A percentile compares a stretch with the other conserved stretches of the same genome.
These are phyloP conservation scores for Aureobasidium subglaciale DNA, from an alignment of 2,329 filamentous ascomycete genomes.

Conservation along the genomic window DNA sequence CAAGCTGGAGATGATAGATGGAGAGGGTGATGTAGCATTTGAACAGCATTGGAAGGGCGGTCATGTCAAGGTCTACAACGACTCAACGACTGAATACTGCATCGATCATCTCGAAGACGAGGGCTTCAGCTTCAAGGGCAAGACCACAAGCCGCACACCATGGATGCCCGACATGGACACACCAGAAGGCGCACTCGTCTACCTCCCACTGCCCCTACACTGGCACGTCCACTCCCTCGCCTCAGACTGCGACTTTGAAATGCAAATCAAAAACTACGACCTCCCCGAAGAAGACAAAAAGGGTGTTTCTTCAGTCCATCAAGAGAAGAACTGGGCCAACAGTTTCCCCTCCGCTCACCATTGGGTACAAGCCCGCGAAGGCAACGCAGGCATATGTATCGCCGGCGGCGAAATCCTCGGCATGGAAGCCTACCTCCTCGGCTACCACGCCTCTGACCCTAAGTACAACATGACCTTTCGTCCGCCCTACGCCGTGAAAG, in stretches of 20 bases:
- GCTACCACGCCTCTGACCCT: conserved; percentile 34
- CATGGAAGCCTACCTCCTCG: conserved; percentile 40
- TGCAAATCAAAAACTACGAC: conserved; percentile 31
- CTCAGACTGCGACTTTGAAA: conserved; percentile 34
- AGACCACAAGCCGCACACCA: conserved; percentile 31
- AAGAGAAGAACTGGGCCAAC: conserved; percentile 47
- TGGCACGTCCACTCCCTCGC: conserved; percentile 45
- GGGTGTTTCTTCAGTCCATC: conserved; percentile 37
- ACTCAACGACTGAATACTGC: conserved; percentile 33
- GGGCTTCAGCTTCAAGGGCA: conserved; percentile 36
- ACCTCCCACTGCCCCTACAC: conserved; percentile 43
- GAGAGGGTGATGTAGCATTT: conserved; percentile 30
- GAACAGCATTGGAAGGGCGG: conserved; percentile 35
- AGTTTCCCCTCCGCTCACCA: conserved; percentile 40
- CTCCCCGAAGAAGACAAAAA: conserved; percentile 22
- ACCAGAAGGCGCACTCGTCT: conserved; percentile 40
- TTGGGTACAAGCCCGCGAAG: conserved; percentile 32
- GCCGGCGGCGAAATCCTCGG: conserved; percentile 36
- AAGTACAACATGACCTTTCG: conserved; percentile 35
- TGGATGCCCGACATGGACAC: conserved; percentile 34
- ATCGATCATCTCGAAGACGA: conserved; percentile 21
- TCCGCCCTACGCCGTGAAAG: conserved; percentile 37
- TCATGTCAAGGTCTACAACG: conserved; percentile 29
- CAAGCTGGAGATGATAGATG: conserved; percentile 30
- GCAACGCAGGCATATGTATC: conserved; percentile 25